phyloP scores from a whole-genome alignment of 139 green algal genomes.

The Eudorina sp. region DNA sequence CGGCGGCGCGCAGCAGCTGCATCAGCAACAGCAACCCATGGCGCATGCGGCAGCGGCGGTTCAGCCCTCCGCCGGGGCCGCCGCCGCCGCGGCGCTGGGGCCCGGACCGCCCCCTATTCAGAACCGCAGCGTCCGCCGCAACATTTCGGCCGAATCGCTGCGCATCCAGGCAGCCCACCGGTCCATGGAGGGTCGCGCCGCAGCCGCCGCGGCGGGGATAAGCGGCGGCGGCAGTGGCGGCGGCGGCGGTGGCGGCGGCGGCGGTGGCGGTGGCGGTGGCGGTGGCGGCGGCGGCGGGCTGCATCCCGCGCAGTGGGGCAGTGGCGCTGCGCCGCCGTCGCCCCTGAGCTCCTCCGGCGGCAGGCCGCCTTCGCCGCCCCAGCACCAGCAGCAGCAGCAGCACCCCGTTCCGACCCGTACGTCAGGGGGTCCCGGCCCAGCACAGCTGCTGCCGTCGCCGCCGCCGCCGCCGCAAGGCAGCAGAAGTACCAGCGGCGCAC shows the following conservation, averaged over 20 bases:
- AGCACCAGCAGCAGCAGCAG: not conserved
- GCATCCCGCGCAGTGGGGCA: not conserved
- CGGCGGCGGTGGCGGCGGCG: not conserved
- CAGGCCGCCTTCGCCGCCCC: not conserved
- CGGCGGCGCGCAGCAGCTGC: not conserved
- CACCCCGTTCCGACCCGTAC: no score
- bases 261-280: no score
- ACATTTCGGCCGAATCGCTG: slow-evolving; percentile 19
- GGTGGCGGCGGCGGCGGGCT: not conserved
- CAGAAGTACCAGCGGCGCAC: no score
- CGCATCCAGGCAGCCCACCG: slow-evolving; percentile 38
- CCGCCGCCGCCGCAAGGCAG: no score
- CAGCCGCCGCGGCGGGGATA: not conserved
- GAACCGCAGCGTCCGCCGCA: slow-evolving; percentile 27
- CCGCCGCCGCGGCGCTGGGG: not conserved
- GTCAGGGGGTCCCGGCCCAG: no score
- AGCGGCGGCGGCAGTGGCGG: not conserved
- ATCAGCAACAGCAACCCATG: not conserved
- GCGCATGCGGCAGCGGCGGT: not conserved
- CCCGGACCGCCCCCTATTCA: not conserved
- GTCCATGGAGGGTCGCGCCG: slow-evolving; percentile 32
- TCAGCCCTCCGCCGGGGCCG: not conserved
- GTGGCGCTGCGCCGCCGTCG: not conserved
- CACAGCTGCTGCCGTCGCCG: no score
- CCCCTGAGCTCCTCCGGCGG: not conserved